Percentiles rank a stretch among this genome's conserved stretches.
These are phyloP conservation scores for Solanum aculeatissimum DNA, from an alignment of 305 asterid species.

Conservation along the genomic window DNA sequence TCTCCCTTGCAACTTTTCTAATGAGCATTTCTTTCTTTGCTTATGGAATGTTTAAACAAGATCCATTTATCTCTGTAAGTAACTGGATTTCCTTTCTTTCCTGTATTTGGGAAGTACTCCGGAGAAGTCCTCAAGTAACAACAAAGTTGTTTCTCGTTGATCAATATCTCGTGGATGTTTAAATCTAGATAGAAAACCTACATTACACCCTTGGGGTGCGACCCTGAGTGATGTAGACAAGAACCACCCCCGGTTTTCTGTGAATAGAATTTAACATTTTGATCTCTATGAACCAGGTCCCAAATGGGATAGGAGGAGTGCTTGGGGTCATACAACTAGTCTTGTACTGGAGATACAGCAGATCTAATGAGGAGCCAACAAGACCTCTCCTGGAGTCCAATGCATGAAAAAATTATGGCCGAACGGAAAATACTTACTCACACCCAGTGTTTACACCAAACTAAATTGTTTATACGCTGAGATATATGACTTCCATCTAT, in stretches of 20 bases:
- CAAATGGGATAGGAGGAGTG: slow-evolving; percentile 74
- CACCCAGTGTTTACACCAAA: neutral
- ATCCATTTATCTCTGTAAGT: slow-evolving; percentile 58
- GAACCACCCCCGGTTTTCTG: neutral
- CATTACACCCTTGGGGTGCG: neutral
- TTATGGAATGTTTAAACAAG: slow-evolving; percentile 60
- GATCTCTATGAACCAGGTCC: slow-evolving; percentile 35
- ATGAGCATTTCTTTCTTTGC: slow-evolving; percentile 75
- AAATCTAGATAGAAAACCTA: neutral
- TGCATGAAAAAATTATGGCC: slow-evolving; percentile 2
- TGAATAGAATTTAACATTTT: neutral
- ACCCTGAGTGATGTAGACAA: no score
- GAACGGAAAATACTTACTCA: neutral
- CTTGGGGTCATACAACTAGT: slow-evolving; percentile 64
- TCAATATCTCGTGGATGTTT: no score
- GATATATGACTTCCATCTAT: neutral
- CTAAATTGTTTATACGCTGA: neutral
- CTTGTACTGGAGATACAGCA: slow-evolving; percentile 52
- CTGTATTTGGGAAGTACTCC: neutral
- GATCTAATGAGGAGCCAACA: slow-evolving; percentile 8
- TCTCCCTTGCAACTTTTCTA: slow-evolving; percentile 71
- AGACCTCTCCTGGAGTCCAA: slow-evolving; percentile 41
- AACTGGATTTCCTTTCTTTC: neutral
- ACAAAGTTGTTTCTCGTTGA: neutral
- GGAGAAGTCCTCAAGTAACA: neutral